phyloP scores from a whole-genome alignment of 1,284 basidiomycete genomes.

The Malassezia japonica region DNA sequence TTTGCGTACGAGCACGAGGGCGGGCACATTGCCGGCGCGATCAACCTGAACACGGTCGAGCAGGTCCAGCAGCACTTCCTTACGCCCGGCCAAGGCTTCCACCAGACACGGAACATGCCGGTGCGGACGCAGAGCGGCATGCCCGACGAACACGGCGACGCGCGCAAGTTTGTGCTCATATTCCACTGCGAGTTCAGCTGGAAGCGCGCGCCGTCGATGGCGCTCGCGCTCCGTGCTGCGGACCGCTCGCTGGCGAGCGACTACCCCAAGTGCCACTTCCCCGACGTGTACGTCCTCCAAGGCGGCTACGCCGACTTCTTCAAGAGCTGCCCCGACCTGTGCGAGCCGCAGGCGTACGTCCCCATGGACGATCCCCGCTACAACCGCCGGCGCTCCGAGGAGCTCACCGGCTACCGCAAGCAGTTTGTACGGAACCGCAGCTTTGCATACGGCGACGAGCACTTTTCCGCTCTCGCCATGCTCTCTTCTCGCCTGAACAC shows the following conservation, averaged over 20 bases:
- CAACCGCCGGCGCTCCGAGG: constrained; percentile 65
- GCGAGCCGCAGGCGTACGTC: constrained; percentile 73
- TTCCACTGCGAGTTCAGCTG: constrained; percentile 98
- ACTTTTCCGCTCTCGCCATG: neutral
- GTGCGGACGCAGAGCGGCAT: constrained; percentile 62
- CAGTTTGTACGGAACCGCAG: constrained; percentile 53
- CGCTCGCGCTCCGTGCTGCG: constrained; percentile 78
- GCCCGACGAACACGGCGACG: constrained; percentile 50
- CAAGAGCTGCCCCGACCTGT: constrained; percentile 59
- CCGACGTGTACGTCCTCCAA: constrained; percentile 91
- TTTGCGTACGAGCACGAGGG: constrained; percentile 95
- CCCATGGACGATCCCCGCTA: constrained; percentile 88
- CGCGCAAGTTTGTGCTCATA: constrained; percentile 67
- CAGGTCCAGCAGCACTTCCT: constrained; percentile 74
- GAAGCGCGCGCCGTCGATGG: constrained; percentile 92
- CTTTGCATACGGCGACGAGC: constrained; percentile 38
- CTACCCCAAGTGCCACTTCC: constrained; percentile 89
- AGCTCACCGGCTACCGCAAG: constrained; percentile 76
- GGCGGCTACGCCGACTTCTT: constrained; percentile 89
- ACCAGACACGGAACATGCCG: constrained; percentile 33
- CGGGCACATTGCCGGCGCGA: constrained; percentile 81
- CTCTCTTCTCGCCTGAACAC: neutral
- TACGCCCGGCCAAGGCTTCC: constrained; percentile 52
- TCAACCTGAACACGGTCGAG: constrained; percentile 78
- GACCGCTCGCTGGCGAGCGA: constrained; percentile 76